Evolutionary conservation across 345 rosid genomes (phyloP), one percentile per base, ranked within the genome.

Genomic region (Geranium brycei): DNA sequence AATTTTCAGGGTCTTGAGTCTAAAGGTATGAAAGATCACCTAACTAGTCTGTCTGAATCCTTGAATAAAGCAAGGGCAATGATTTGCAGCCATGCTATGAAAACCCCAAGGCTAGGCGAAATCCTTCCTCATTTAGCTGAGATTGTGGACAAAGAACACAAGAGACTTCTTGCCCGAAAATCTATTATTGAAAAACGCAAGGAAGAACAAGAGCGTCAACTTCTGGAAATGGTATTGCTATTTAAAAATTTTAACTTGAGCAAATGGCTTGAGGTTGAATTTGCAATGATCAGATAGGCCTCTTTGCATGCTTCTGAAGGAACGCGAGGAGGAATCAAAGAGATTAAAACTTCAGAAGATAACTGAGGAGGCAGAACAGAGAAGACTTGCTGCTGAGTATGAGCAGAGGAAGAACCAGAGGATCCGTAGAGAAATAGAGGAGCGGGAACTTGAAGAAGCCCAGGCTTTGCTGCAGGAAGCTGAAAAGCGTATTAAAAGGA

Each of bases 201-300:
- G 79, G 99, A 95, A 76, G 97, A 95, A 63, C 95, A 87, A 70
- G 99, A 95, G 69, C 89, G 93, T 4, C 96, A 95, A 72, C 95
- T 88, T 62, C 65, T 87, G 70, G 97, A 88, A 83, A 77, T 88
- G 92, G 99, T 88, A 84, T 74, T 35, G 41, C 5, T 35, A 4
- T 4, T 35, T 7, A 35, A 35, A 35, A 23, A 23, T 0, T 0
- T 7, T 35, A 35, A 35, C 5, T 35, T 7, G 10, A 35, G 41
- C 41, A 35, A 35, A 4, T 35, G 41, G 41, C 41, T 35, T 35
- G 41, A 35, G 41, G 1, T 35, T 35, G 41, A 35, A 35, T 56
- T 18, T 13, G 38, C 23, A 57, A 55, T 61, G 31, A 51, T 63
- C 57, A 58, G 13, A 38, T 13, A 17, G 53, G n/a, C 15, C 59